Conservation (phyloP, 2,329 filamentous ascomycete species). For the Phaeosphaeriaceae sp. region DNA sequence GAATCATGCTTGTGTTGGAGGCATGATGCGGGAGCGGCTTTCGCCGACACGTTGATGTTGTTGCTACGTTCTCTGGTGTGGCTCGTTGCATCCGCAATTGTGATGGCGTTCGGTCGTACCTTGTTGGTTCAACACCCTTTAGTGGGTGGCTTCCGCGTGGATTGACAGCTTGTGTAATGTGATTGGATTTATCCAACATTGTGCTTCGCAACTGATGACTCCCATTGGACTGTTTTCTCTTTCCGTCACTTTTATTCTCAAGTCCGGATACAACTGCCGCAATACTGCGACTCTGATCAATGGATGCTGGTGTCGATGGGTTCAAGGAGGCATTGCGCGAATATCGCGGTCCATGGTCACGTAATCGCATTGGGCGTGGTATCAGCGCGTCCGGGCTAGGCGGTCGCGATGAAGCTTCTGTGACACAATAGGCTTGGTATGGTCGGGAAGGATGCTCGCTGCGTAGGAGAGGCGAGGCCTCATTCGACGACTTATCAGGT, state of each 20-base stretch:
- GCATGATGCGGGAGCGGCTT: conserved; percentile 1
- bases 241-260: conserved; percentile 7
- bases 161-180: conserved; percentile 19
- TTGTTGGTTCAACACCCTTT: conserved; percentile 5
- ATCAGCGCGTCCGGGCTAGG: conserved; percentile 18
- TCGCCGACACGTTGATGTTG: background rate
- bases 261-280: background rate
- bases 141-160: conserved; percentile 20
- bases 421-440: conserved; percentile 31
- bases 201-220: background rate
- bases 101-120: conserved; percentile 23
- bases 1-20: conserved; percentile 1
- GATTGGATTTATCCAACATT: conserved; percentile 12
- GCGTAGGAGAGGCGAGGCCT: conserved; percentile 2
- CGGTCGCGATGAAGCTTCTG: conserved; percentile 23
- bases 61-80: background rate
- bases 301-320: conserved; percentile 1
- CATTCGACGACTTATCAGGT: conserved; percentile 2
- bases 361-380: conserved; percentile 7
- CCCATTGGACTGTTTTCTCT: conserved; percentile 2
- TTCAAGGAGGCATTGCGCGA: background rate
- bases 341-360: background rate
- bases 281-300: conserved; percentile 1
- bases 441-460: conserved; percentile 4
- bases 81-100: conserved; percentile 21